phyloP scores from a whole-genome alignment of 225 moss, liverwort and hornwort genomes.

The Marchantia polymorpha region DNA sequence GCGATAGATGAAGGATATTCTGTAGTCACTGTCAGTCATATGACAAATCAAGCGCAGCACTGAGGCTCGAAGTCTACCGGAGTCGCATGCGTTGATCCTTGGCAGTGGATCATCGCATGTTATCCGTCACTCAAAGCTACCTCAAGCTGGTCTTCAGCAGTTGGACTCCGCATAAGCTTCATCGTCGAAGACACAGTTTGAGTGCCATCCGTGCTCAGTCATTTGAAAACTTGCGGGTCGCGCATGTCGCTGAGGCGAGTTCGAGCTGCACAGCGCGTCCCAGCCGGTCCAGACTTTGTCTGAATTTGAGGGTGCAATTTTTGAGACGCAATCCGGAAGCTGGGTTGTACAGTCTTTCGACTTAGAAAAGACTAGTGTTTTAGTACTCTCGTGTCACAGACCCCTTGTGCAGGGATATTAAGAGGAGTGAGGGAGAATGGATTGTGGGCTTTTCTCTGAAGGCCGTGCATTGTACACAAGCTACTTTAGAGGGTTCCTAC shows the following conservation, averaged over 20 bases:
- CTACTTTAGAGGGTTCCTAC: conserved; percentile 13
- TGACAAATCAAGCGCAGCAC: not conserved
- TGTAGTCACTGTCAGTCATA: not conserved
- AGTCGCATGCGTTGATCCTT: not conserved
- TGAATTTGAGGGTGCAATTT: conserved; percentile 21
- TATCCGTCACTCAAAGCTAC: not conserved
- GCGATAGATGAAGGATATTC: conserved; percentile 32
- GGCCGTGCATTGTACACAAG: conserved; percentile 24
- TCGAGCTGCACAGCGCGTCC: conserved; percentile 12
- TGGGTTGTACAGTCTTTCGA: conserved; percentile 30
- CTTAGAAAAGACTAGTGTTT: conserved; percentile 23
- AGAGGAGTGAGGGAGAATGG: conserved; percentile 29
- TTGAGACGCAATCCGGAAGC: conserved; percentile 1
- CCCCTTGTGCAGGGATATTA: conserved; percentile 32
- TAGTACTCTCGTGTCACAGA: conserved; percentile 21
- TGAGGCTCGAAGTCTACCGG: not conserved
- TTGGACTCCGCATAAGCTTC: conserved; percentile 2
- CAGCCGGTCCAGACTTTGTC: conserved; percentile 16
- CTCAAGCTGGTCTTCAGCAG: conserved; percentile 1
- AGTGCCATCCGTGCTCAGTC: not conserved
- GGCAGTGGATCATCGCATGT: not conserved
- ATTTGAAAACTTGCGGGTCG: not conserved
- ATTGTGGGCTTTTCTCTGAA: conserved; percentile 16
- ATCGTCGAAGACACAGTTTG: not conserved
- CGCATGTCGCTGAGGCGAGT: conserved; percentile 3